phyloP scores from a whole-genome alignment of 805 yeast species.

The Ogataea salicorniae region DNA sequence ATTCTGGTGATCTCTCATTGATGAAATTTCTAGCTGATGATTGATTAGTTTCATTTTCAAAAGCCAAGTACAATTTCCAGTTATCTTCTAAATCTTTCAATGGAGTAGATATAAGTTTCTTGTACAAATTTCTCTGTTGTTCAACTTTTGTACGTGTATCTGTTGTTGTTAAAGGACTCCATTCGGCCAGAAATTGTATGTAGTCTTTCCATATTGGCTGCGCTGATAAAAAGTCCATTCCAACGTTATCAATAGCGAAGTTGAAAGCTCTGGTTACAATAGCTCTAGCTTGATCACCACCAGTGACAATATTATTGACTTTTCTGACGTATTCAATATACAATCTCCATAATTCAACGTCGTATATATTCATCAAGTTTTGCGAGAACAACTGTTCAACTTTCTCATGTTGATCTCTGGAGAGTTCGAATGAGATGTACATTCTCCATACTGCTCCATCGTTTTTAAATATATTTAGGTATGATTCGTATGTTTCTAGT shows the following conservation, averaged over 20 bases:
- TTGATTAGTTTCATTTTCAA: slow-evolving; percentile 74
- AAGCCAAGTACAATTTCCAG: slow-evolving; percentile 76
- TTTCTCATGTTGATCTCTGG: slow-evolving; percentile 54
- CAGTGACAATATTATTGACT: slow-evolving; percentile 63
- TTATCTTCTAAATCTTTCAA: slow-evolving; percentile 64
- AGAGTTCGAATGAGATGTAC: slow-evolving; percentile 61
- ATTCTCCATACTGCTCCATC: slow-evolving; percentile 71
- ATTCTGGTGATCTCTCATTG: slow-evolving; percentile 74
- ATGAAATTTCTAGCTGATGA: slow-evolving; percentile 80
- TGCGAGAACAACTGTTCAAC: slow-evolving; percentile 65
- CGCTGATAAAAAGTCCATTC: slow-evolving; percentile 62
- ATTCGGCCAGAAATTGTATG: slow-evolving; percentile 66
- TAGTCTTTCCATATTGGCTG: slow-evolving; percentile 78
- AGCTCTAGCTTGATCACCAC: slow-evolving; percentile 75
- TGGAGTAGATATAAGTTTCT: slow-evolving; percentile 71
- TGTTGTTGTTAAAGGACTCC: slow-evolving; percentile 78
- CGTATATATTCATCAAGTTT: slow-evolving; percentile 56
- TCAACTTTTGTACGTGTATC: slow-evolving; percentile 82
- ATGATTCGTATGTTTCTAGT: slow-evolving; percentile 51
- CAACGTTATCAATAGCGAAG: slow-evolving; percentile 72
- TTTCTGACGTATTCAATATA: slow-evolving; percentile 76
- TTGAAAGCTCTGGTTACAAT: slow-evolving; percentile 78
- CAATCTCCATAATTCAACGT: slow-evolving; percentile 67
- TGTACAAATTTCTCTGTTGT: slow-evolving; percentile 65
- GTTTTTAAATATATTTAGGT: slow-evolving; percentile 60